Percentiles rank a stretch among this genome's conserved stretches.
phyloP scores from a whole-genome alignment of 192 early-diverging fungal species.

The Coemansia sp. region DNA sequence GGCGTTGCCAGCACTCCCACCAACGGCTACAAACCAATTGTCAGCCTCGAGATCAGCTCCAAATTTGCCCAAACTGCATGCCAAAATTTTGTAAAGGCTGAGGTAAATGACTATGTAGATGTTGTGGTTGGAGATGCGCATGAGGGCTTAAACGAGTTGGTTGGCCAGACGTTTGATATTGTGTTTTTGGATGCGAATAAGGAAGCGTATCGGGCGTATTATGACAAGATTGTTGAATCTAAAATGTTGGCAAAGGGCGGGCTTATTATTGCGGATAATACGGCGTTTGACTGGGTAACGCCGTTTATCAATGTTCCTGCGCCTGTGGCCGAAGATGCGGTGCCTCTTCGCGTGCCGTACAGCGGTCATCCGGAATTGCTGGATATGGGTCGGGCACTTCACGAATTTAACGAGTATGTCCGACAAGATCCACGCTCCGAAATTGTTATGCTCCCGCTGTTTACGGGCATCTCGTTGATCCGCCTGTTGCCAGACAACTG shows the following conservation, averaged over 20 bases:
- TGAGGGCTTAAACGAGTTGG: conserved; percentile 30
- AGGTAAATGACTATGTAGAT: conserved; percentile 36
- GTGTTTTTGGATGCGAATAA: conserved; percentile 76
- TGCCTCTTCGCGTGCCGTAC: conserved; percentile 11
- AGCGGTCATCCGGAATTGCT: too few relatives aligned
- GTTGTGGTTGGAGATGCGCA: conserved; percentile 42
- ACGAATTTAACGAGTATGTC: conserved; percentile 65
- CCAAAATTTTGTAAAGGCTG: conserved; percentile 35
- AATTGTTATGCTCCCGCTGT: conserved; percentile 58
- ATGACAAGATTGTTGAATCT: conserved; percentile 58
- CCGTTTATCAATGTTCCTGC: conserved; percentile 19
- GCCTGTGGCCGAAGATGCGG: conserved; percentile 13
- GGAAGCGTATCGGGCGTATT: conserved; percentile 62
- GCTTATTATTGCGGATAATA: conserved; percentile 67
- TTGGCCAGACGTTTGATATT: conserved; percentile 57
- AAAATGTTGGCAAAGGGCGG: conserved; percentile 57
- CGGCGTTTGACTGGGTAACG: conserved; percentile 23
- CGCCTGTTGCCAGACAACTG: background rate
- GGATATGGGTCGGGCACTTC: conserved; percentile 3
- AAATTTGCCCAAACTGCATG: conserved; percentile 49
- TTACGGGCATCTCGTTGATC: conserved; percentile 38
- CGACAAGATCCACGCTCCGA: conserved; percentile 57
- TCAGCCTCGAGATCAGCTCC: conserved; percentile 57
- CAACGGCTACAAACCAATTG: conserved; percentile 27
- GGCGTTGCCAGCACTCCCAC: conserved; percentile 14